These are phyloP conservation scores for Yamadazyma taylorii DNA, from an alignment of 1,139 yeast species.

Conservation along the genomic window DNA sequence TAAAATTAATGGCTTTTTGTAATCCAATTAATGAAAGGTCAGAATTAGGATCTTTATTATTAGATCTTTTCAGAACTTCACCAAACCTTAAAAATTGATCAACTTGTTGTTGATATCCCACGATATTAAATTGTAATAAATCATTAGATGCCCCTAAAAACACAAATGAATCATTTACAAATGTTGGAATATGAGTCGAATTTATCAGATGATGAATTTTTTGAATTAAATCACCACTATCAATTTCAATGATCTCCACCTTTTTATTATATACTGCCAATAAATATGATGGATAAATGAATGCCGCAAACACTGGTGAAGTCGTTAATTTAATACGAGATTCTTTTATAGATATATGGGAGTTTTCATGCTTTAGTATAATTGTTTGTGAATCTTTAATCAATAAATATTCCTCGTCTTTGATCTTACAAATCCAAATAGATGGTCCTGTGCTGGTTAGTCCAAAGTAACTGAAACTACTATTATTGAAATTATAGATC, in stretches of 20 bases:
- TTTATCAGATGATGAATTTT: constrained; percentile 33
- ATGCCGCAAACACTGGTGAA: constrained; percentile 35
- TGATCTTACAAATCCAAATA: constrained; percentile 23
- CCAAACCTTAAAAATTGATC: constrained; percentile 30
- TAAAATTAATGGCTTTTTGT: constrained; percentile 36
- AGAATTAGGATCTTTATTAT: constrained; percentile 26
- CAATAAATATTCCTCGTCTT: constrained; percentile 20
- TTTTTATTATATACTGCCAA: constrained; percentile 39
- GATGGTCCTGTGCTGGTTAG: constrained; percentile 23
- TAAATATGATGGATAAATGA: constrained; percentile 48
- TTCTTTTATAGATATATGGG: constrained; percentile 14
- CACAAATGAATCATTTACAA: constrained; percentile 19
- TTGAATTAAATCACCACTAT: constrained; percentile 46
- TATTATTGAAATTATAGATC: constrained; percentile 20
- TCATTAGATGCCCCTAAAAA: constrained; percentile 28
- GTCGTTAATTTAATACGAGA: constrained; percentile 27
- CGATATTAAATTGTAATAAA: constrained; percentile 31
- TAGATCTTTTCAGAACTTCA: constrained; percentile 13
- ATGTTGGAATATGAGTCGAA: constrained; percentile 22
- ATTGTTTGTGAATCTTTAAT: constrained; percentile 30
- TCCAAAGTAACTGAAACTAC: constrained; percentile 33
- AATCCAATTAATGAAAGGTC: constrained; percentile 36
- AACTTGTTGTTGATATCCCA: constrained; percentile 41
- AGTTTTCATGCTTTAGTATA: constrained; percentile 9
- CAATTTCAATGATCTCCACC: constrained; percentile 46